Evolutionary conservation across 73 alveolate genomes (phyloP).

Genomic region (Tetrahymena thermophila): DNA sequence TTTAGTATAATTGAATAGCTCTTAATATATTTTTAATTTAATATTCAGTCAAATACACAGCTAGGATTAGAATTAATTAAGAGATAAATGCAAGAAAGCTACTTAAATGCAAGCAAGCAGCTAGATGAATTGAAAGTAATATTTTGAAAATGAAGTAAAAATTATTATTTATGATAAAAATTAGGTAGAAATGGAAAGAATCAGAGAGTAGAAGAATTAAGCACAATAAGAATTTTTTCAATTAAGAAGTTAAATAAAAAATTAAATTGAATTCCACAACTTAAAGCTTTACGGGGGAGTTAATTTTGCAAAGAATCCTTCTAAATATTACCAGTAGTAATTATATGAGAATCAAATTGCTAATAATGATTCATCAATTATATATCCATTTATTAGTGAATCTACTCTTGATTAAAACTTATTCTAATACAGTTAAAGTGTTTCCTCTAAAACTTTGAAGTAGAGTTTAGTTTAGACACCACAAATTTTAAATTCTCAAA

Average conservation of each 20-base stretch:
- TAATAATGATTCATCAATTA: neutral
- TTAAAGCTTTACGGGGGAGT: neutral
- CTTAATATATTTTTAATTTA: neutral
- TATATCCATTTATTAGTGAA: neutral
- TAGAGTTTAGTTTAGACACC: neutral
- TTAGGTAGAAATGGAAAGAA: neutral
- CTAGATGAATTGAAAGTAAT: neutral
- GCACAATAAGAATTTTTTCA: neutral
- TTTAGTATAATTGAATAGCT: no score
- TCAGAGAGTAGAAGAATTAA: neutral
- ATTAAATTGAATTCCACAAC: neutral
- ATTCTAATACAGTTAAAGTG: neutral
- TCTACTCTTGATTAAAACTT: neutral
- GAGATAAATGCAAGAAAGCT: neutral
- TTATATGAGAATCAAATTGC: neutral
- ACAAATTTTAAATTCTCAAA: neutral
- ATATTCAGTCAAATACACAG: neutral
- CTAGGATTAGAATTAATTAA: neutral
- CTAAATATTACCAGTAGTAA: neutral
- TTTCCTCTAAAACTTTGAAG: neutral
- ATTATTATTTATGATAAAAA: neutral
- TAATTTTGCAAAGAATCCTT: neutral
- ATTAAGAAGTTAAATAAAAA: neutral
- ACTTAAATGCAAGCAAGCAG: neutral
- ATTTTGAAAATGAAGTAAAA: neutral